Evolutionary conservation across 805 yeast genomes (phyloP).

Genomic region (Starmerella scarabaei): DNA sequence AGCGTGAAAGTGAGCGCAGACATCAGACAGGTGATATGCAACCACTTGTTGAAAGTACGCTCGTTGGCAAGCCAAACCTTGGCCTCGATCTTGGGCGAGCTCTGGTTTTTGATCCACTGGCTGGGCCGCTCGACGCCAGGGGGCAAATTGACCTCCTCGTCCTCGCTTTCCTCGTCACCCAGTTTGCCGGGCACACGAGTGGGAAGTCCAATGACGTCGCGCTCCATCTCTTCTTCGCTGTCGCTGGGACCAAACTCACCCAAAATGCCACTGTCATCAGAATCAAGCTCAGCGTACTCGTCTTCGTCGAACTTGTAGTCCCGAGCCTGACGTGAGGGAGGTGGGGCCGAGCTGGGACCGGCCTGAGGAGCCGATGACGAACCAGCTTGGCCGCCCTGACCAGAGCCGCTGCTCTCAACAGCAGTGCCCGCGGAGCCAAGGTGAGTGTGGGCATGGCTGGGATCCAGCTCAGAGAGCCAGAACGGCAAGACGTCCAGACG

Average conservation of each 20-base stretch:
- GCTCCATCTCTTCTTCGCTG: constrained; percentile 7
- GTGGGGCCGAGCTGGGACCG: neutral
- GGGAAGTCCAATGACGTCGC: constrained; percentile 20
- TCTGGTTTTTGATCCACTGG: constrained; percentile 67
- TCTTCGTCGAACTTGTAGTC: constrained; percentile 33
- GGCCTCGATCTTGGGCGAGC: constrained; percentile 89
- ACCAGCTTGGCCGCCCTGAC: neutral
- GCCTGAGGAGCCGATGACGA: neutral
- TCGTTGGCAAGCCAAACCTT: constrained; percentile 98
- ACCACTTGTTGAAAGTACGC: constrained; percentile 93
- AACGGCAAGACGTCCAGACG: constrained; percentile 80
- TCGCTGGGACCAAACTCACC: constrained; percentile 12
- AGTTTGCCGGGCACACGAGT: constrained; percentile 23
- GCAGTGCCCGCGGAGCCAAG: constrained; percentile 29
- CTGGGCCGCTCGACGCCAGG: constrained; percentile 80
- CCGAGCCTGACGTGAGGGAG: neutral
- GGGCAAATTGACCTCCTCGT: constrained; percentile 74
- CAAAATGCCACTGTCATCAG: constrained; percentile 21
- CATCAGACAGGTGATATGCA: constrained; percentile 73
- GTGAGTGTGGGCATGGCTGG: constrained; percentile 36
- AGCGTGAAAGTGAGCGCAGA: constrained; percentile 76
- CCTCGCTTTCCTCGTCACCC: constrained; percentile 56
- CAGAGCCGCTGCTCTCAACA: constrained; percentile 14
- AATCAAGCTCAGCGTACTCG: constrained; percentile 41
- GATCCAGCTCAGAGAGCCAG: constrained; percentile 85